Percentiles rank a stretch among this genome's conserved stretches.
Evolutionary conservation across 306 rosid genomes (phyloP).

Genomic region (Rosa persica): DNA sequence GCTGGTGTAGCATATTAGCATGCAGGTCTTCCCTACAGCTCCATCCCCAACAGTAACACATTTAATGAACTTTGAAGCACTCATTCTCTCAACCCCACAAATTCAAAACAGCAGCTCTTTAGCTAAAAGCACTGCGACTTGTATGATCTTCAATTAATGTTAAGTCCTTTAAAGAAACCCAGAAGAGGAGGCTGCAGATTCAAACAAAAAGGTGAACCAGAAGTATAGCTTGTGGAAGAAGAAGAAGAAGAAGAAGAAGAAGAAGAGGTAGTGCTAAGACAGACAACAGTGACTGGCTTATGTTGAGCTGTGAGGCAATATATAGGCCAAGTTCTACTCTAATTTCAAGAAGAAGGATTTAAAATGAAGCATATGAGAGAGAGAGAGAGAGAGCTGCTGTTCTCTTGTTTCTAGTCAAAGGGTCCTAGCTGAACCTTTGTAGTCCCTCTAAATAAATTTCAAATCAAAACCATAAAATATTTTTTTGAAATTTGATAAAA

Average conservation of each 20-base stretch:
- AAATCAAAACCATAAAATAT: conserved; percentile 39
- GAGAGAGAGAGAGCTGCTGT: background rate
- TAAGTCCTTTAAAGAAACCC: conserved; percentile 13
- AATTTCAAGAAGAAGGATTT: conserved; percentile 40
- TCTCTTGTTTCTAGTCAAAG: conserved; percentile 40
- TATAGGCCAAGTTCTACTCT: conserved; percentile 17
- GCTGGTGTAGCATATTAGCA: conserved; percentile 98
- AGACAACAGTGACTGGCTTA: conserved; percentile 14
- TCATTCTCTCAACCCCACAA: conserved; percentile 54
- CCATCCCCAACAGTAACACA: conserved; percentile 99
- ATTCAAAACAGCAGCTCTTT: background rate
- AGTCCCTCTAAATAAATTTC: conserved; percentile 60
- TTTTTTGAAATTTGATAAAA: conserved; percentile 46
- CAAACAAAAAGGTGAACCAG: conserved; percentile 3
- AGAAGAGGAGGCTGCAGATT: background rate
- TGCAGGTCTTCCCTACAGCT: conserved; percentile 97
- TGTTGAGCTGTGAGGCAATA: conserved; percentile 33
- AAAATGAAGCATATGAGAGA: conserved; percentile 24
- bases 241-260: conserved; percentile 17
- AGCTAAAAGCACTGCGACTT: conserved; percentile 5
- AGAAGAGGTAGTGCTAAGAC: conserved; percentile 12
- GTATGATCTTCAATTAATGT: conserved; percentile 20
- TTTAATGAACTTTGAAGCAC: conserved; percentile 96
- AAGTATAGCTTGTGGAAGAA: conserved; percentile 17
- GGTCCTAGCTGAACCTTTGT: conserved; percentile 36